Percentiles rank a stretch among this genome's conserved stretches.
Conservation (phyloP, 768 basidiomycete species). For the Antrodiella citrinella region DNA sequence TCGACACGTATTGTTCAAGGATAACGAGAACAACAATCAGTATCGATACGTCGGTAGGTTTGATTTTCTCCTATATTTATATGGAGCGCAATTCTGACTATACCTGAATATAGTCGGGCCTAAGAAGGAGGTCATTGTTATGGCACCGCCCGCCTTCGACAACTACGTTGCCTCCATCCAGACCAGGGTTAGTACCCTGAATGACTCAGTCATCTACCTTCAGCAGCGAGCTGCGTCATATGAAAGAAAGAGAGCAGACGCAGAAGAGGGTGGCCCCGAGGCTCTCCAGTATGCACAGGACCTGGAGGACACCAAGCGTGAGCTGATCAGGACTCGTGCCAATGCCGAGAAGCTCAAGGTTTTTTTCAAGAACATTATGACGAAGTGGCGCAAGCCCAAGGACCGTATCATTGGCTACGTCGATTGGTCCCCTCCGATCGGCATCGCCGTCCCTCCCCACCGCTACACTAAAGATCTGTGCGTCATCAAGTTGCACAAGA, state of each 20-base stretch:
- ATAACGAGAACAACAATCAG: conserved; percentile 15
- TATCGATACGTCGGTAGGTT: conserved; percentile 10
- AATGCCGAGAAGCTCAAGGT: conserved; percentile 21
- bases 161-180: conserved; percentile 19
- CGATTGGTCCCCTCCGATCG: conserved; percentile 31
- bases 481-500: conserved; percentile 30
- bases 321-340: too few species aligned
- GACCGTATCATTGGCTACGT: conserved; percentile 32
- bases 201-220: conserved; percentile 10
- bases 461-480: conserved; percentile 30
- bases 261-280: conserved; percentile 14
- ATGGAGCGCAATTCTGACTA: conserved; percentile 9
- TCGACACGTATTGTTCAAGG: conserved; percentile 25
- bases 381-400: conserved; percentile 23
- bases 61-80: conserved; percentile 12
- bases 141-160: conserved; percentile 18
- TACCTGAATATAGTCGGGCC: conserved; percentile 15
- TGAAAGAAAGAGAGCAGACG: conserved; percentile 12
- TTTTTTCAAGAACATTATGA: conserved; percentile 26
- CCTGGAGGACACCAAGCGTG: conserved; percentile 11
- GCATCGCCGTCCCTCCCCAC: conserved; percentile 20
- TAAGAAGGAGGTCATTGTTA: conserved; percentile 22
- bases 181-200: conserved; percentile 15
- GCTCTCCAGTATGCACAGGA: conserved; percentile 4
- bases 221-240: conserved; percentile 15